phyloP scores from a whole-genome alignment of 257 asterid genomes.

The Penstemon barbatus region DNA sequence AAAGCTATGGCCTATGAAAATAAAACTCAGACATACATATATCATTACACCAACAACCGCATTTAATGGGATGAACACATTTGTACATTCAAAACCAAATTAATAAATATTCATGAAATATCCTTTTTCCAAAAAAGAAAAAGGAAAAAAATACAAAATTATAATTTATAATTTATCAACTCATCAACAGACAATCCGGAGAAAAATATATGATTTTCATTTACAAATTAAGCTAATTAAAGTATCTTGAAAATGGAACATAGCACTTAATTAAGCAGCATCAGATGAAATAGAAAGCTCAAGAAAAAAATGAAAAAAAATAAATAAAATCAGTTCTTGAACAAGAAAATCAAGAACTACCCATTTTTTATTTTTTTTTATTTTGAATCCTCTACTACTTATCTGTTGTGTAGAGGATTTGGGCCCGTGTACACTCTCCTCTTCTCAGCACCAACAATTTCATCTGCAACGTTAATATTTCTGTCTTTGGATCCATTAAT shows the following conservation, averaged over 20 bases:
- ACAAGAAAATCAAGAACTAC: slow-evolving; percentile 44
- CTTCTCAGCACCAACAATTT: slow-evolving; percentile 59
- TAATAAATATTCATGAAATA: background rate
- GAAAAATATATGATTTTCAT: slow-evolving; percentile 8
- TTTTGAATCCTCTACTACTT: background rate
- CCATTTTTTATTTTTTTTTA: background rate
- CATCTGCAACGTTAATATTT: slow-evolving; percentile 27
- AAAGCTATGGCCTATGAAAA: slow-evolving; percentile 7
- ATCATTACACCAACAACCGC: slow-evolving; percentile 43
- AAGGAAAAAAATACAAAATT: background rate
- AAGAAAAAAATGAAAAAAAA: background rate
- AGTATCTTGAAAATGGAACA: slow-evolving; percentile 10
- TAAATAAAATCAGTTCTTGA: slow-evolving; percentile 33
- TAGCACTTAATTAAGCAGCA: slow-evolving; percentile 25
- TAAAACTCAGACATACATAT: slow-evolving; percentile 11
- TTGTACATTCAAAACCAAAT: slow-evolving; percentile 17
- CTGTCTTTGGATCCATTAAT: slow-evolving; percentile 9
- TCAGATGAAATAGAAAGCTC: background rate
- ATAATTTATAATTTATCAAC: slow-evolving; percentile 1
- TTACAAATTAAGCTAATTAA: background rate
- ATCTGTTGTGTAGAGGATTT: slow-evolving; percentile 94
- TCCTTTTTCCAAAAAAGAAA: slow-evolving; percentile 15
- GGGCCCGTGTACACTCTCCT: slow-evolving; percentile 89
- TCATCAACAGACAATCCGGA: slow-evolving; percentile 3
- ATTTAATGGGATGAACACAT: slow-evolving; percentile 27